Conservation (phyloP, 2,329 filamentous ascomycete species). For the Pseudocercospora fijiensis region DNA sequence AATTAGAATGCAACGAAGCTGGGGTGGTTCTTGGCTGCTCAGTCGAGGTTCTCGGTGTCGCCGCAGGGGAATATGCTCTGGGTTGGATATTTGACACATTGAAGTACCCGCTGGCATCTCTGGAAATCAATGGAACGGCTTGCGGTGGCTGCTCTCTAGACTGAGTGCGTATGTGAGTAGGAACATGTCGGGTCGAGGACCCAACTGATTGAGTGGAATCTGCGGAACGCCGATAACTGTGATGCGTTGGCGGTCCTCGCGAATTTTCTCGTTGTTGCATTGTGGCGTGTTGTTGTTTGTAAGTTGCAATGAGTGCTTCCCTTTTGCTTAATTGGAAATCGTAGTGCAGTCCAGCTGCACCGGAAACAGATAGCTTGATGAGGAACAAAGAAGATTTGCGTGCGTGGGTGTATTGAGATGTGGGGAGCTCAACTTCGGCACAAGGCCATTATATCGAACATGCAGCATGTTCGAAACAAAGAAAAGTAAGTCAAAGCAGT, state of each 20-base stretch:
- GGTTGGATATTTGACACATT: background rate
- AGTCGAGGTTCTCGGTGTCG: background rate
- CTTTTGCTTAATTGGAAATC: background rate
- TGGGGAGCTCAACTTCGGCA: background rate
- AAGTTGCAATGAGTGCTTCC: background rate
- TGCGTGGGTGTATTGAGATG: slow-evolving; percentile 1
- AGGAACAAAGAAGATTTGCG: background rate
- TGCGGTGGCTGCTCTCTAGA: background rate
- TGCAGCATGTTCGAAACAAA: background rate
- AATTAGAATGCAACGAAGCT: background rate
- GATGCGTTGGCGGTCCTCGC: background rate
- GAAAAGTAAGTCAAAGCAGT: background rate
- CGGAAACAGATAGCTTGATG: background rate
- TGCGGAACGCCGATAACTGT: slow-evolving; percentile 1
- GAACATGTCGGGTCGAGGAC: background rate
- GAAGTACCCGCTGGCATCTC: background rate
- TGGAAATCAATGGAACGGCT: background rate
- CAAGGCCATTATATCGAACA: slow-evolving; percentile 6
- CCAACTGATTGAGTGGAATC: background rate
- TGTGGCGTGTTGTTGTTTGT: background rate
- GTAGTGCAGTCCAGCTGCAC: slow-evolving; percentile 4
- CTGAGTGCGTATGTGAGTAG: background rate
- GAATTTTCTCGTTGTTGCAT: slow-evolving; percentile 5
- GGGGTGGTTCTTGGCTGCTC: background rate
- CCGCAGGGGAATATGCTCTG: background rate